Percentiles rank a stretch among this genome's conserved stretches.
Conservation (phyloP, 1,284 basidiomycete genomes). For the Boletus subluridellus region DNA sequence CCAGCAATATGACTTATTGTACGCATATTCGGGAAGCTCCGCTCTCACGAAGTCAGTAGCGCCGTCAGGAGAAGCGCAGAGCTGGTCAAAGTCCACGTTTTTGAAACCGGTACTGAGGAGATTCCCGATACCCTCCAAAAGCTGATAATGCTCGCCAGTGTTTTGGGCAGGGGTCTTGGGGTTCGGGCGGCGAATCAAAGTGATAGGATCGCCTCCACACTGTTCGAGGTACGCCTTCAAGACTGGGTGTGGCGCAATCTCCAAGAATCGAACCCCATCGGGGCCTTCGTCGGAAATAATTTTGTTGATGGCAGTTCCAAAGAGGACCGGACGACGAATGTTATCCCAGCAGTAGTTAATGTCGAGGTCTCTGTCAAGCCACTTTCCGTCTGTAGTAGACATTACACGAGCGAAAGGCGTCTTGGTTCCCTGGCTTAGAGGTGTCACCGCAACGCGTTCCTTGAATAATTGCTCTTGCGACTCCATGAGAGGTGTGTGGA, state of each 20-base stretch:
- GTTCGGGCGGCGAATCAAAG: slow-evolving; percentile 30
- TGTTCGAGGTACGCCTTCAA: slow-evolving; percentile 33
- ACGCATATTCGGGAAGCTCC: slow-evolving; percentile 19
- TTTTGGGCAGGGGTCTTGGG: slow-evolving; percentile 29
- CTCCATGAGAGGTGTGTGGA: slow-evolving; percentile 35
- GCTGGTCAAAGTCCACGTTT: slow-evolving; percentile 23
- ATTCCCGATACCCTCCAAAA: slow-evolving; percentile 30
- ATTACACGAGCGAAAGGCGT: slow-evolving; percentile 26
- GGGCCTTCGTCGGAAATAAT: slow-evolving; percentile 28
- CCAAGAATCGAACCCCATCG: slow-evolving; percentile 28
- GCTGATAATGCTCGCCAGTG: slow-evolving; percentile 31
- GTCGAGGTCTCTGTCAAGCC: slow-evolving; percentile 31
- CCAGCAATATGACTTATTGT: slow-evolving; percentile 22
- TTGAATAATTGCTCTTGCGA: slow-evolving; percentile 32
- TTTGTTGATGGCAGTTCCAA: slow-evolving; percentile 33
- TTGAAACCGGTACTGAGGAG: slow-evolving; percentile 28
- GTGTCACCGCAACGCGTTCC: slow-evolving; percentile 15
- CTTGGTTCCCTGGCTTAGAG: slow-evolving; percentile 23
- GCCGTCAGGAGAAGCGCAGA: slow-evolving; percentile 24
- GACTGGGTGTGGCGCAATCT: slow-evolving; percentile 33
- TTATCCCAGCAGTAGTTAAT: slow-evolving; percentile 33
- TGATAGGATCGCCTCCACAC: slow-evolving; percentile 30
- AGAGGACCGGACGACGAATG: slow-evolving; percentile 31
- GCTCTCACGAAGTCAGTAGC: slow-evolving; percentile 10
- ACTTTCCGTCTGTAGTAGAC: slow-evolving; percentile 33